A percentile compares a stretch with the other conserved stretches of the same genome.
These are phyloP conservation scores for Fusarium duplospermum DNA, from an alignment of 2,329 filamentous ascomycete species.

Conservation along the genomic window DNA sequence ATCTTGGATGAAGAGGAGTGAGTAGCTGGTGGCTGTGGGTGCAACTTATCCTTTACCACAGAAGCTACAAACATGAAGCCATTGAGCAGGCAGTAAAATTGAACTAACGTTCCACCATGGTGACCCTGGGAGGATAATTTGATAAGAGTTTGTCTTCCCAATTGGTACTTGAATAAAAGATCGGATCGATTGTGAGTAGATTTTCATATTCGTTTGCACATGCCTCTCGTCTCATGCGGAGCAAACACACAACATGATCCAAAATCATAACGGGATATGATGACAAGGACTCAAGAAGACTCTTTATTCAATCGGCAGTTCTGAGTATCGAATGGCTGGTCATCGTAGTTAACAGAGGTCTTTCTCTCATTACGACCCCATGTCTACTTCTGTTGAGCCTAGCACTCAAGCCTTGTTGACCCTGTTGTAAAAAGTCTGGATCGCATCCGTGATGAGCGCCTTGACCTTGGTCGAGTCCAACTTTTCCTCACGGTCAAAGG, in stretches of 20 bases:
- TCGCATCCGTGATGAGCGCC: conserved; percentile 66
- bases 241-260: background rate
- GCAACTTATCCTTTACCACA: background rate
- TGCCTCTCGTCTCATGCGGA: background rate
- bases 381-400: background rate
- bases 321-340: background rate
- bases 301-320: background rate
- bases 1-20: background rate
- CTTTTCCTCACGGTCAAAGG: conserved; percentile 71
- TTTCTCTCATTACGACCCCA: background rate
- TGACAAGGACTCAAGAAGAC: background rate
- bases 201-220: background rate
- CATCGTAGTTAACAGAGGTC: background rate
- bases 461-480: conserved; percentile 67
- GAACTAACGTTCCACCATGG: background rate
- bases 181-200: background rate
- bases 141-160: fast-evolving
- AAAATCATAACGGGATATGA: background rate
- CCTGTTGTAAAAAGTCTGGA: conserved; percentile 57
- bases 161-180: background rate
- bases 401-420: conserved; percentile 21
- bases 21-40: background rate
- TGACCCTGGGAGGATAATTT: background rate
- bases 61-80: background rate
- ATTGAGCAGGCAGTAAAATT: background rate